Conservation (phyloP, 129 eudicot genomes). For the Helianthus tuberosus region DNA sequence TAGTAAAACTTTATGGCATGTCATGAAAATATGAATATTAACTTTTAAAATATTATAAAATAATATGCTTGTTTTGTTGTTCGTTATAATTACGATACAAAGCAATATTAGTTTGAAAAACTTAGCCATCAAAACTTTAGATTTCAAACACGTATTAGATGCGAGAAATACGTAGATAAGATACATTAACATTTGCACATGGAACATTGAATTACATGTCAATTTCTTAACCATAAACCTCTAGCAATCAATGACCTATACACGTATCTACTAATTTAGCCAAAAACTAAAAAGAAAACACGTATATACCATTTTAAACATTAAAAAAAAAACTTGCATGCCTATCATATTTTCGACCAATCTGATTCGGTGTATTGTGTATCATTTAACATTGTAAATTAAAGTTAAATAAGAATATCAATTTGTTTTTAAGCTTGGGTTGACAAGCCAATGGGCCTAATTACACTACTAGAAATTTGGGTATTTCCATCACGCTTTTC, state of each 20-base stretch:
- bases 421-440: too few species aligned
- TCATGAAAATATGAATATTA: too few species aligned
- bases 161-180: not conserved
- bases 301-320: conserved; percentile 1
- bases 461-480: too few species aligned
- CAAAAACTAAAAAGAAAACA: not conserved
- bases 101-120: not conserved
- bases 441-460: too few species aligned
- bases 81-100: not conserved
- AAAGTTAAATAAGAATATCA: too few species aligned
- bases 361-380: too few species aligned
- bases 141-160: conserved; percentile 13
- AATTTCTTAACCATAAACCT: conserved; percentile 6
- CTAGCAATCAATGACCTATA: not conserved
- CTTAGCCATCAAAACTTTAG: not conserved
- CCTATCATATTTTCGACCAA: too few species aligned
- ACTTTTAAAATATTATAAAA: not conserved
- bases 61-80: not conserved
- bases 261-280: conserved; percentile 16
- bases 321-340: too few species aligned
- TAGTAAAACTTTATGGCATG: too few species aligned
- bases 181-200: not conserved
- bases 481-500: too few species aligned
- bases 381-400: too few species aligned
- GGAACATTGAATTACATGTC: conserved; percentile 12